Evolutionary conservation across 2,329 filamentous ascomycete genomes (phyloP), one percentile per base, ranked within the genome.

Genomic region (Stylonectria norvegica): DNA sequence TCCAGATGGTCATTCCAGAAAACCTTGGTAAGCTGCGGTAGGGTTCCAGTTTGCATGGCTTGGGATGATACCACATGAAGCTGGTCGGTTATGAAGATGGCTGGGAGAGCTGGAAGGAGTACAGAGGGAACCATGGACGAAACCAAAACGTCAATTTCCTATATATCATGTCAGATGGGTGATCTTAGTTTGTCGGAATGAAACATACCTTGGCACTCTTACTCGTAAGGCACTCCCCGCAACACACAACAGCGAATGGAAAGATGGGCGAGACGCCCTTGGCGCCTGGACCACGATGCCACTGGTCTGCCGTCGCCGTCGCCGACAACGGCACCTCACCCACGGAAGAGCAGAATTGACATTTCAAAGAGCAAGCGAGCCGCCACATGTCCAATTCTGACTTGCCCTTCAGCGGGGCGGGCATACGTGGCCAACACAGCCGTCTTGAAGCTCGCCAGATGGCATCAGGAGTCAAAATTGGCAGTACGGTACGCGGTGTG

Each of bases 361-460:
- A 94, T 39, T 59, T 64, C 20, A 58, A 68, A 34, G 78, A 75
- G 61, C 79, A 81, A 23, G 80, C 71, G 36, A 93, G 68, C 55
- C 76, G 78, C 78, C 87, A 89, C 85, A 90, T 90, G 29, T 83
- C 77, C 49, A 86, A 68, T 62, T 93, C 87, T 29, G 78, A 77
- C 58, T 75, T 77, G 42, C 72, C 75, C 37, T 69, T 67, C 35
- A 91, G 70, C 19, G 86, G 86, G 40, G 73, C 72, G 33, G 87
- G 87, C 69, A 89, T 79, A 50, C 75, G 75, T 18, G 79, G 79
- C 67, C 78, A 78, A 60, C 79, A 82, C 15, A 69, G 65, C 53
- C 80, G 80, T 57, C 86, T 78, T 53, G 86, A 85, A 50, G 72
- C 68, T 58, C 76, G 76, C 86, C 86, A 91, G 54, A 91, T 80